A percentile compares a stretch with the other conserved stretches of the same genome.
Conservation (phyloP, 2,329 filamentous ascomycete species). For the Penicillium sp. region DNA sequence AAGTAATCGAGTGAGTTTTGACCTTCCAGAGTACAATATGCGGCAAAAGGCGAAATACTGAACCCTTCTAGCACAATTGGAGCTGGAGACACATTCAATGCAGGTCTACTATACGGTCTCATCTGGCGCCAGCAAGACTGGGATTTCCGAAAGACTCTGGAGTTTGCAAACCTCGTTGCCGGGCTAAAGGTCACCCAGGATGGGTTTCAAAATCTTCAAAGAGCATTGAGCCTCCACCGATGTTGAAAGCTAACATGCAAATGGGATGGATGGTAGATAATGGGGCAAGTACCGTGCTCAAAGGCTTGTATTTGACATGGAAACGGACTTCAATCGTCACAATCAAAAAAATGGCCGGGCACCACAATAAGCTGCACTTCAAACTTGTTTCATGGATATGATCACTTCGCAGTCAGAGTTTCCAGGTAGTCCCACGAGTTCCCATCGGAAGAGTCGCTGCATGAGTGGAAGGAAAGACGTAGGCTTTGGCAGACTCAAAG, state of each 20-base stretch:
- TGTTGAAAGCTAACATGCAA: background rate
- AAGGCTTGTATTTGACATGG: background rate
- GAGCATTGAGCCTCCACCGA: slow-evolving; percentile 8
- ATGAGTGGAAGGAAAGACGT: background rate
- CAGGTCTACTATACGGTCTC: slow-evolving; percentile 64
- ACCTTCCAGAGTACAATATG: background rate
- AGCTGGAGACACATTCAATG: slow-evolving; percentile 72
- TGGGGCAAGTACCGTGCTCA: background rate
- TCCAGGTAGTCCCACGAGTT: no score
- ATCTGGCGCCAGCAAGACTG: slow-evolving; percentile 51
- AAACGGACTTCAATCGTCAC: background rate
- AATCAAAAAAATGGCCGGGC: no score
- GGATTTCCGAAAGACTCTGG: slow-evolving; percentile 49
- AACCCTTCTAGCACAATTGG: slow-evolving; percentile 58
- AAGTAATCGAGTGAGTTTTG: slow-evolving; percentile 57
- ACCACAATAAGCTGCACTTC: no score
- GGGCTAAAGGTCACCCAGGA: slow-evolving; percentile 65
- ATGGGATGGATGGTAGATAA: no score
- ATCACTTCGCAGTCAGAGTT: no score
- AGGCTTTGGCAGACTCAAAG: background rate
- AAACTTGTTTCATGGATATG: no score
- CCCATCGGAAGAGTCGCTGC: no score
- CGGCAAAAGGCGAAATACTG: background rate
- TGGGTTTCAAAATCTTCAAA: slow-evolving; percentile 57
- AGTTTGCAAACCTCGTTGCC: slow-evolving; percentile 63